phyloP scores from a whole-genome alignment of 2,329 filamentous ascomycete genomes.

The Calonectria fujianensis region DNA sequence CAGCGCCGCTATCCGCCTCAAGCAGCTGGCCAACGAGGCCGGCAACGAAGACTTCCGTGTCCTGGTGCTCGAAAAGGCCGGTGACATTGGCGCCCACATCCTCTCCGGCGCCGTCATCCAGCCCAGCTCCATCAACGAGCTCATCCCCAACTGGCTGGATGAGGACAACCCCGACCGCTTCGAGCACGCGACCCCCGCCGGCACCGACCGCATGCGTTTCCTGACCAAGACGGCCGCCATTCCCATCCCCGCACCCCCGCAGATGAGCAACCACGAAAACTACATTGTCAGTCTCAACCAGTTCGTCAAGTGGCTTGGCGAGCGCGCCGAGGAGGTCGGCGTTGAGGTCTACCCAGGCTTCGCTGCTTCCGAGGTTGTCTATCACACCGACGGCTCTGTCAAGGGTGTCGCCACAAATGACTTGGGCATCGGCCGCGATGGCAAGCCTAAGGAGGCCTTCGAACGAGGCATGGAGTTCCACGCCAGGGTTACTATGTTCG shows the following conservation, averaged over 20 bases:
- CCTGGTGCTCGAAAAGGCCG: conserved; percentile 93
- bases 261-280: conserved; percentile 99
- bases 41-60: conserved; percentile 98
- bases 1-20: conserved; percentile 93
- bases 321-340: conserved; percentile 95
- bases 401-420: conserved; percentile 98
- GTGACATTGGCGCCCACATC: conserved; percentile 95
- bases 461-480: conserved; percentile 99
- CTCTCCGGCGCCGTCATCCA: conserved; percentile 97
- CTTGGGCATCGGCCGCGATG: conserved; percentile 86
- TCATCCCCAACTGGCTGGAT: conserved; percentile 94
- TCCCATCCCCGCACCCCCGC: conserved; percentile 90
- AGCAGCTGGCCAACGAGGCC: conserved; percentile 94
- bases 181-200: conserved; percentile 89
- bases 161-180: conserved; percentile 93
- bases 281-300: conserved; percentile 98
- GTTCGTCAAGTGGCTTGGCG: conserved; percentile 95
- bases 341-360: conserved; percentile 98
- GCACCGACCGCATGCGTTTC: conserved; percentile 92
- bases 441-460: conserved; percentile 91
- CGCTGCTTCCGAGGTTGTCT: conserved; percentile 93
- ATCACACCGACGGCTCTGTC: conserved; percentile 89
- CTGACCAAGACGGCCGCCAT: conserved; percentile 87
- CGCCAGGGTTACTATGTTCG: conserved; percentile 91
- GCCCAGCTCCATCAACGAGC: conserved; percentile 89